A percentile compares a stretch with the other conserved stretches of the same genome.
Evolutionary conservation across 306 rosid genomes (phyloP).

Genomic region (Fragaria vesca): DNA sequence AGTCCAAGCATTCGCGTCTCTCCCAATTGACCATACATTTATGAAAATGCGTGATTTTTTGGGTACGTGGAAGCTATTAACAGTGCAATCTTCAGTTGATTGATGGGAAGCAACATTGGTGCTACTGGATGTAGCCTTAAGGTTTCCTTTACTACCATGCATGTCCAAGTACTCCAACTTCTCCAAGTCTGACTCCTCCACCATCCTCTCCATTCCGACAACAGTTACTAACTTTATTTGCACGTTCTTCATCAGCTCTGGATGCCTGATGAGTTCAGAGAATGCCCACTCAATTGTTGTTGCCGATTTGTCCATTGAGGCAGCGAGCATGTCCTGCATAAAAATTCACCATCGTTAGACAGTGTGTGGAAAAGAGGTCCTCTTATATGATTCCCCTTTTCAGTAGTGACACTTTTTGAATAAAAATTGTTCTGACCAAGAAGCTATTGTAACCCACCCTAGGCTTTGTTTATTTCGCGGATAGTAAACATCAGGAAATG

Average conservation of each 20-base stretch:
- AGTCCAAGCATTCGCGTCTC: not conserved
- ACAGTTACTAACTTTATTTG: not conserved
- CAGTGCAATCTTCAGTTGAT: not conserved
- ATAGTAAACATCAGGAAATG: too few species aligned
- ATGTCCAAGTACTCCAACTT: not conserved
- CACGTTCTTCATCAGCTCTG: not conserved
- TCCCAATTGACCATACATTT: not conserved
- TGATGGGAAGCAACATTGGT: not conserved
- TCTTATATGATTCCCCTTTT: not conserved
- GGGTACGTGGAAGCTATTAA: slow-evolving; percentile 1
- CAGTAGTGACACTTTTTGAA: too few species aligned
- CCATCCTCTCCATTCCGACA: slow-evolving; percentile 4
- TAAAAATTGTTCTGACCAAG: too few species aligned
- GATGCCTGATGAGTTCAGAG: not conserved
- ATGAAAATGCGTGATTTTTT: not conserved
- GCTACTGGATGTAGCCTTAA: not conserved
- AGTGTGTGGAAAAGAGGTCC: not conserved
- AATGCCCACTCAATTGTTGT: slow-evolving; percentile 10
- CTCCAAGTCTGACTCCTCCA: slow-evolving; percentile 10
- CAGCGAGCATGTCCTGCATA: not conserved
- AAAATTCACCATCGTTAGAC: not conserved
- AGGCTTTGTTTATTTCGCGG: too few species aligned
- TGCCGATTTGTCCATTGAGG: slow-evolving; percentile 3
- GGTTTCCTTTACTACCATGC: not conserved
- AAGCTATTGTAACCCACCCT: too few species aligned